Evolutionary conservation across 2,329 filamentous ascomycete species (phyloP).

Genomic region (Penicillium sp.): DNA sequence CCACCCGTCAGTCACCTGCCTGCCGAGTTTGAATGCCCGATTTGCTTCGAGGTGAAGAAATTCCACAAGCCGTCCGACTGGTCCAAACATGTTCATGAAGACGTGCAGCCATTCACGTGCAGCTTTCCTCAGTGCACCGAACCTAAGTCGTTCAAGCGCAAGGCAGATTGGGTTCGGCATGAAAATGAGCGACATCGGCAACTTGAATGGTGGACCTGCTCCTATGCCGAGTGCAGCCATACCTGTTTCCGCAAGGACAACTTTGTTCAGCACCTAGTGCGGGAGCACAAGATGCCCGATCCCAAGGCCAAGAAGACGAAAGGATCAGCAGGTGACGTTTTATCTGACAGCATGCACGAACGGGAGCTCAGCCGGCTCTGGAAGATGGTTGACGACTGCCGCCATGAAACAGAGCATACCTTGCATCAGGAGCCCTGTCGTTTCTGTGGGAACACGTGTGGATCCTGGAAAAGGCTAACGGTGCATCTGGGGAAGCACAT

Average conservation of each 20-base stretch:
- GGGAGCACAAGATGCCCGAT: constrained; percentile 81
- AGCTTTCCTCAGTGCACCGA: constrained; percentile 79
- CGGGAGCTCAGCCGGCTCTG: constrained; percentile 60
- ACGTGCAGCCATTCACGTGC: constrained; percentile 88
- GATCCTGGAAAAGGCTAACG: constrained; percentile 86
- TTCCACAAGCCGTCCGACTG: constrained; percentile 91
- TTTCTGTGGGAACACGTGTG: constrained; percentile 77
- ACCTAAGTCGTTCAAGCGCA: constrained; percentile 87
- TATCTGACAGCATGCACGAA: constrained; percentile 26
- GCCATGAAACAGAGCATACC: constrained; percentile 59
- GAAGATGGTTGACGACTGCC: constrained; percentile 72
- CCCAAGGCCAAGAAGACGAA: constrained; percentile 71
- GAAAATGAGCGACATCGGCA: constrained; percentile 89
- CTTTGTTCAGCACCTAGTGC: constrained; percentile 85
- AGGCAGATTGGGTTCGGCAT: constrained; percentile 92
- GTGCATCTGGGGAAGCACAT: constrained; percentile 93
- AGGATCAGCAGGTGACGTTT: constrained; percentile 40
- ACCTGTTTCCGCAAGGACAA: constrained; percentile 85
- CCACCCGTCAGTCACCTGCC: constrained; percentile 73
- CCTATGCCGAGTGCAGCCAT: constrained; percentile 73
- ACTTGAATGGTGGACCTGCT: constrained; percentile 85
- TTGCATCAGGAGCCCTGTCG: constrained; percentile 75
- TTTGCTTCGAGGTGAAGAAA: constrained; percentile 80
- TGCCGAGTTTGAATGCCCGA: constrained; percentile 80
- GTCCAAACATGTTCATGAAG: constrained; percentile 94